A percentile compares a stretch with the other conserved stretches of the same genome.
Conservation (phyloP, 2,329 filamentous ascomycete genomes). For the Coleophoma crateriformis region DNA sequence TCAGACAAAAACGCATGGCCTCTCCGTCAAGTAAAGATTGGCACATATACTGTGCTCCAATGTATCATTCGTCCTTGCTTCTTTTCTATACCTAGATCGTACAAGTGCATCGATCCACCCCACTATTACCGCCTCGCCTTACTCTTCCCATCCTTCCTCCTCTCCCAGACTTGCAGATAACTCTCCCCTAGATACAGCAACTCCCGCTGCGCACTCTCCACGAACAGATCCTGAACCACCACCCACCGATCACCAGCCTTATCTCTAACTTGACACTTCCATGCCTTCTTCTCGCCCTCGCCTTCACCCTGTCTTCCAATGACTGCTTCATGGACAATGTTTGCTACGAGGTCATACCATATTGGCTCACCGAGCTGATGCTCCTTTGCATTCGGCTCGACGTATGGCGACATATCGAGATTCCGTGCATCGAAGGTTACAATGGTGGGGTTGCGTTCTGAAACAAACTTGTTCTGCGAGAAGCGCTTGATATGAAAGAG, state of each 20-base stretch:
- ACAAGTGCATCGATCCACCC: not conserved
- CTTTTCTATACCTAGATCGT: no score
- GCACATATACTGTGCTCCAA: no score
- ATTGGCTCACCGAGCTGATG: constrained; percentile 76
- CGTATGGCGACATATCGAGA: constrained; percentile 84
- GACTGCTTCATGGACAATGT: constrained; percentile 84
- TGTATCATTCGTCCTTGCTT: no score
- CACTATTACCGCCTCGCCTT: constrained; percentile 5
- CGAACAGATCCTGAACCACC: constrained; percentile 88
- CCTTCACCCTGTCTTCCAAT: constrained; percentile 76
- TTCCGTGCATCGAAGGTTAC: constrained; percentile 87
- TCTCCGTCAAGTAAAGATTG: no score
- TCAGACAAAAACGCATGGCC: no score
- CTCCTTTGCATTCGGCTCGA: constrained; percentile 74
- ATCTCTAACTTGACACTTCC: constrained; percentile 87
- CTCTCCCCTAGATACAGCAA: constrained; percentile 88
- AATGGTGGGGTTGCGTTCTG: constrained; percentile 94
- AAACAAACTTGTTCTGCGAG: constrained; percentile 92
- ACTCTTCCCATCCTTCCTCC: constrained; percentile 49
- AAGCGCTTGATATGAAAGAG: constrained; percentile 97
- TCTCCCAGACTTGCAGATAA: constrained; percentile 95
- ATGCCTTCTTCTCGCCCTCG: constrained; percentile 82
- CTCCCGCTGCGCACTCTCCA: constrained; percentile 84
- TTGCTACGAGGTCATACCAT: constrained; percentile 92
- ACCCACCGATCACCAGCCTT: constrained; percentile 83